Evolutionary conservation across 108 stramenopile genomes (phyloP).

Genomic region (Skeletonema menzelii): DNA sequence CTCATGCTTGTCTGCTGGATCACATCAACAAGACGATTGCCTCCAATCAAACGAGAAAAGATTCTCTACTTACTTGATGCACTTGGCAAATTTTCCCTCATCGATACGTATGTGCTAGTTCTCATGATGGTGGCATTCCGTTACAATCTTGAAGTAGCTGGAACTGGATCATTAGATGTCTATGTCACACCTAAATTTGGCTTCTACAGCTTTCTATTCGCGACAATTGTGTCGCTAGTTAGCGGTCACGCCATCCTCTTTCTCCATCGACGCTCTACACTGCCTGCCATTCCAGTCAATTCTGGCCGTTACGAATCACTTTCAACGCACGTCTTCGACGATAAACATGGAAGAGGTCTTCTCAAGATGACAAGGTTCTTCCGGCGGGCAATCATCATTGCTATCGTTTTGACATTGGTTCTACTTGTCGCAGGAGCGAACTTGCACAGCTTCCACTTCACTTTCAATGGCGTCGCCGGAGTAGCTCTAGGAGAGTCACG

Average conservation of each 20-base stretch:
- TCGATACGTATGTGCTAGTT: constrained; percentile 90
- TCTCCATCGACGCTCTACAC: constrained; percentile 69
- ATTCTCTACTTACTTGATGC: constrained; percentile 80
- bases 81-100: constrained; percentile 89
- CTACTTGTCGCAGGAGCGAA: constrained; percentile 51
- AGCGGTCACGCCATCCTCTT: constrained; percentile 80
- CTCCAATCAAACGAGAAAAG: constrained; percentile 59
- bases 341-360: constrained; percentile 49
- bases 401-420: constrained; percentile 27
- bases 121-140: constrained; percentile 92
- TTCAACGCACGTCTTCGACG: constrained; percentile 32
- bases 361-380: constrained; percentile 36
- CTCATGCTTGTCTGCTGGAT: constrained; percentile 79
- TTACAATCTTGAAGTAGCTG: constrained; percentile 70
- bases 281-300: constrained; percentile 39
- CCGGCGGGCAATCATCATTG: constrained; percentile 27
- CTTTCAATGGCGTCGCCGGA: constrained; percentile 86
- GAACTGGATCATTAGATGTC: constrained; percentile 57
- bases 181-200: constrained; percentile 76
- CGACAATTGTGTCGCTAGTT: constrained; percentile 80
- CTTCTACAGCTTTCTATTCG: constrained; percentile 88
- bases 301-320: constrained; percentile 44
- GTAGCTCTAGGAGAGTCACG: constrained; percentile 64
- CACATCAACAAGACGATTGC: constrained; percentile 37
- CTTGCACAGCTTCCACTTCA: constrained; percentile 77